phyloP scores from a whole-genome alignment of 139 green algal genomes.

The Auxenochlorella pyrenoidosa region DNA sequence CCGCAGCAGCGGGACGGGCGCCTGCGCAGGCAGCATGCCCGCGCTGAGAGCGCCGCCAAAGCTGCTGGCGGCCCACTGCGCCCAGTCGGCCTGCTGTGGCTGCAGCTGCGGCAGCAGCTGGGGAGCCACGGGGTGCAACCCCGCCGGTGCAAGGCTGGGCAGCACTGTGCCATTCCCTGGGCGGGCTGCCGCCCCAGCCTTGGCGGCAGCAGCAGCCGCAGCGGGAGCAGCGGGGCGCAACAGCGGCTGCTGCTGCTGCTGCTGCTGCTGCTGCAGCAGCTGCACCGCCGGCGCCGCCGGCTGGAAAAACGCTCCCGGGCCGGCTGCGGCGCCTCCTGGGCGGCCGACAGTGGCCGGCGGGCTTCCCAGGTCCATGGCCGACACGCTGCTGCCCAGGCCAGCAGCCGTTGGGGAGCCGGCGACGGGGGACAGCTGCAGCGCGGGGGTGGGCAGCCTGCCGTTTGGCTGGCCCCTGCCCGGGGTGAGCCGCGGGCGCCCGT shows the following conservation, averaged over 20 bases:
- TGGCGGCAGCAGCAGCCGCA: no score
- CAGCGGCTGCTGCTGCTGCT: not conserved
- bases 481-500: not conserved
- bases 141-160: no score
- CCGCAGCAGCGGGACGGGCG: constrained; percentile 5
- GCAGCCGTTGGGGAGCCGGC: not conserved
- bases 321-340: not conserved
- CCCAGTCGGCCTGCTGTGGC: not conserved
- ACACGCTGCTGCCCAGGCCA: not conserved
- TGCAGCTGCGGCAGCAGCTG: no score
- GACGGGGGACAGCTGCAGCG: not conserved
- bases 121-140: no score
- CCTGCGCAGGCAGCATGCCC: not conserved
- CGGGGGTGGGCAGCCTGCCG: not conserved
- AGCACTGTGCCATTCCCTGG: no score
- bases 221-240: not conserved
- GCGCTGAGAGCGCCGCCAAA: not conserved
- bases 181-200: no score
- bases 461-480: not conserved
- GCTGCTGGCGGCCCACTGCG: not conserved
- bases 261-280: not conserved
- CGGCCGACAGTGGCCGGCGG: not conserved
- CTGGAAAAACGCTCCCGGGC: not conserved
- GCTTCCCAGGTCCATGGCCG: constrained; percentile 26
- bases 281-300: no score